phyloP scores from a whole-genome alignment of 1,284 basidiomycete species.

The Puccinia hordei region DNA sequence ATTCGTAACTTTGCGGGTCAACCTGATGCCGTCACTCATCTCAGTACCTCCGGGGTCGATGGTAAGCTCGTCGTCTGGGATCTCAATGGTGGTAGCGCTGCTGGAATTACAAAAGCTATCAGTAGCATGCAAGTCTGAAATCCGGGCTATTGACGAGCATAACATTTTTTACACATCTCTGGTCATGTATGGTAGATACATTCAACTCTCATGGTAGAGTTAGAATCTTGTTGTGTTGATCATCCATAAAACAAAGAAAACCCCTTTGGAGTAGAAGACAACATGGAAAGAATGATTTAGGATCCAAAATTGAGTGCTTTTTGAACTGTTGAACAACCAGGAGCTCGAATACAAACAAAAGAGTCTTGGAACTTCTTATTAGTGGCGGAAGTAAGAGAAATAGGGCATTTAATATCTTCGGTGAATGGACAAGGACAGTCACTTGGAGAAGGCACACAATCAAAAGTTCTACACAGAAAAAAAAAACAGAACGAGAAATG shows the following conservation, averaged over 20 bases:
- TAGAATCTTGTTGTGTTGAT: not conserved
- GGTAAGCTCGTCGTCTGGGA: conserved; percentile 91
- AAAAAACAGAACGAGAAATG: not conserved
- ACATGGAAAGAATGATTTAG: not conserved
- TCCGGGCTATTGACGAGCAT: no score
- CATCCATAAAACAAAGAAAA: not conserved
- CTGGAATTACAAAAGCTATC: conserved; percentile 38
- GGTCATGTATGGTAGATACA: not conserved
- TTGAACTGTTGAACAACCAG: conserved; percentile 30
- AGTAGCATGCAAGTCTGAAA: conserved; percentile 28
- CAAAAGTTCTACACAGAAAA: conserved; percentile 1
- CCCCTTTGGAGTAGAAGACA: no score
- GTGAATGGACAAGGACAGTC: conserved; percentile 42
- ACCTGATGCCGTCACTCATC: conserved; percentile 62
- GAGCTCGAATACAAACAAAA: conserved; percentile 47
- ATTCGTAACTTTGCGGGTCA: conserved; percentile 75
- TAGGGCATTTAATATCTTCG: conserved; percentile 49
- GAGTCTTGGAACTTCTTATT: not conserved
- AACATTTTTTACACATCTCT: no score
- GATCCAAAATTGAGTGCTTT: conserved; percentile 30
- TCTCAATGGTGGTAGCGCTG: conserved; percentile 63
- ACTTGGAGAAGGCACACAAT: conserved; percentile 26
- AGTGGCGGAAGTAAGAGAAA: not conserved
- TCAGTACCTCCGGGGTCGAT: conserved; percentile 93
- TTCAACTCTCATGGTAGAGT: not conserved